These are phyloP conservation scores for Kwoniella bestiolae DNA, from an alignment of 768 basidiomycete genomes.

Conservation along the genomic window DNA sequence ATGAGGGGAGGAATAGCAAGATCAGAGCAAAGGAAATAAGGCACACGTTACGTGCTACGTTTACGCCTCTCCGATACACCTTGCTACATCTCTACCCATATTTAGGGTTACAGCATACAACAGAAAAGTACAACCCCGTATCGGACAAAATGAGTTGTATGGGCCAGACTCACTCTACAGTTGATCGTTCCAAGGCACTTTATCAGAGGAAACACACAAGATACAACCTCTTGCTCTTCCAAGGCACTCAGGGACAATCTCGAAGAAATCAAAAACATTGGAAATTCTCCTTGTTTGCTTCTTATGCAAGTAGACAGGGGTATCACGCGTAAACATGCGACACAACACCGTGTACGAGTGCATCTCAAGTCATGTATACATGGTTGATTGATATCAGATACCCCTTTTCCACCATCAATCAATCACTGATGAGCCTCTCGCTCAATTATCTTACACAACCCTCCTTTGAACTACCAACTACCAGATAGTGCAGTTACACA, in stretches of 20 bases:
- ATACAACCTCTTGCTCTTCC: not conserved
- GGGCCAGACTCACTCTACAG: not conserved
- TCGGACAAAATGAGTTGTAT: not conserved
- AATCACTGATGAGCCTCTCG: not conserved
- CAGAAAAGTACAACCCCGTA: not conserved
- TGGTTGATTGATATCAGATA: constrained; percentile 10
- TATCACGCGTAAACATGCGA: not conserved
- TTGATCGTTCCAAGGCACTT: constrained; percentile 8
- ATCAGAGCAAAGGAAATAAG: too few relatives aligned
- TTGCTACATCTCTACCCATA: too few relatives aligned
- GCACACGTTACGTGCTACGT: not conserved
- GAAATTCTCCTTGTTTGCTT: not conserved
- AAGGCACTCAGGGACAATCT: constrained; percentile 17
- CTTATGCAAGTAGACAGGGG: not conserved
- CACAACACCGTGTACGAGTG: not conserved
- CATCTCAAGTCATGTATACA: not conserved
- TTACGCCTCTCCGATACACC: not conserved
- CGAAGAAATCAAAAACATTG: constrained; percentile 2
- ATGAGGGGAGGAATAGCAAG: too few relatives aligned
- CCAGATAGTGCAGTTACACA: not conserved
- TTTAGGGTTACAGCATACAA: too few relatives aligned
- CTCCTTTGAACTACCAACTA: not conserved
- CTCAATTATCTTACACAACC: not conserved
- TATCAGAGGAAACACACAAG: not conserved
- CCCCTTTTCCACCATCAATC: constrained; percentile 12